These are phyloP conservation scores for Zhuliangozyma parablackwelliae DNA, from an alignment of 1,139 yeast genomes.

Conservation along the genomic window DNA sequence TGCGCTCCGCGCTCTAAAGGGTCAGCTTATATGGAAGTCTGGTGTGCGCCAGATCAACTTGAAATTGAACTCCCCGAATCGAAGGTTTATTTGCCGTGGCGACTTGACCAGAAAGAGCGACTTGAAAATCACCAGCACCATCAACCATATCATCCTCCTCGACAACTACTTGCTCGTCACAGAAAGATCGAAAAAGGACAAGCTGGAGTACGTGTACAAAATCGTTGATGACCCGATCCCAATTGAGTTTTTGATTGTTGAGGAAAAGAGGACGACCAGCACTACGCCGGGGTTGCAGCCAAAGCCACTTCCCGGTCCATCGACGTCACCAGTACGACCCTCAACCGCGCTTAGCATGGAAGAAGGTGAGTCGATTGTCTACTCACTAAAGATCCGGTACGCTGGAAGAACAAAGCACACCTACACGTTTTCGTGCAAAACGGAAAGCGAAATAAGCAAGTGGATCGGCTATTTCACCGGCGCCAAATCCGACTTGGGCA, in stretches of 20 bases:
- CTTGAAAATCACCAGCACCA: constrained; percentile 48
- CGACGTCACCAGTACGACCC: constrained; percentile 16
- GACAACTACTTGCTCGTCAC: constrained; percentile 73
- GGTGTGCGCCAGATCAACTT: constrained; percentile 40
- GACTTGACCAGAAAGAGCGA: constrained; percentile 61
- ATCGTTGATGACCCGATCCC: constrained; percentile 60
- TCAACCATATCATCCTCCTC: constrained; percentile 54
- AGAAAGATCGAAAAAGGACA: constrained; percentile 36
- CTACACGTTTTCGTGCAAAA: constrained; percentile 54
- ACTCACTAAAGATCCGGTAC: constrained; percentile 37
- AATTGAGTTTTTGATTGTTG: constrained; percentile 53
- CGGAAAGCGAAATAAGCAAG: constrained; percentile 48
- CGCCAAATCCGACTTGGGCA: constrained; percentile 53
- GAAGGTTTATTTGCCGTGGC: constrained; percentile 60
- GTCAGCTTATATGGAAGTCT: constrained; percentile 47
- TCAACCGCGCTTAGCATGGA: constrained; percentile 12
- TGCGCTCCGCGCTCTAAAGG: constrained; percentile 42
- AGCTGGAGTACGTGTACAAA: constrained; percentile 27
- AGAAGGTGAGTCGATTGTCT: constrained; percentile 35
- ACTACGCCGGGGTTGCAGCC: constrained; percentile 12
- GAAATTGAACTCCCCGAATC: constrained; percentile 50
- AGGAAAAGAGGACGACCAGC: constrained; percentile 24
- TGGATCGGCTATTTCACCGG: constrained; percentile 58
- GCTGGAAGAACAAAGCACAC: constrained; percentile 45
- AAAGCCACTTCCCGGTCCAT: too few relatives aligned